Evolutionary conservation across 306 rosid species (phyloP), one percentile per base, ranked within the genome.

Genomic region (Pyrus pyrifolia): DNA sequence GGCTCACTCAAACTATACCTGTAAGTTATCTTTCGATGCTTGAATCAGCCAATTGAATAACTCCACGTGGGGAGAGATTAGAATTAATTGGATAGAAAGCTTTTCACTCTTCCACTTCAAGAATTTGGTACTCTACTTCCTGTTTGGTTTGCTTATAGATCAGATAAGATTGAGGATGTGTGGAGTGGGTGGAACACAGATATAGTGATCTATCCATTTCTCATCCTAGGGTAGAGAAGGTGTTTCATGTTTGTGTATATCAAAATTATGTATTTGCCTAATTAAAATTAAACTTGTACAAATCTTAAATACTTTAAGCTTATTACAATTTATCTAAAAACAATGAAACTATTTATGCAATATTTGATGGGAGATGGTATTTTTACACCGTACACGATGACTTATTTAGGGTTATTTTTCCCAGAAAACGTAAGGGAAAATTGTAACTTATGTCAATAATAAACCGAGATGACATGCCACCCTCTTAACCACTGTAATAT

Each of bases 131-230:
- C 64, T 53, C 4, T 31, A 6, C 17, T 19, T n/a, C 19, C 14
- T 14, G 21, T 31, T 31, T 52, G 64, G 46, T 52, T 11, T 11
- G 27, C 11, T 70, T 70, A 38, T 46, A 10, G 42, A 79, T 61
- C 30, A 49, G 92, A 88, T 85, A 87, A 88, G 90, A 85, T 77
- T 79, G 75, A 70, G 70, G 85, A 51, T 30, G 84, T 81, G 79
- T 72, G 55, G 44, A 86, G 88, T 88, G 82, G 87, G 85, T 89
- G 89, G 87, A 85, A 60, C 66, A 25, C 18, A 13, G 13, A 25
- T 55, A 11, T 21, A 19, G 19, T 8, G 22, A 60, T 60, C 31
- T 12, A 22, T 60, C 33, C 6, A 23, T 60, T 58, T 58, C 62
- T 23, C 64, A 23, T 60, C 19, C 1, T 60, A 11, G 9, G 66